Evolutionary conservation across 768 basidiomycete species (phyloP), one percentile per base, ranked within the genome.

Genomic region (Tremella yokohamensis): DNA sequence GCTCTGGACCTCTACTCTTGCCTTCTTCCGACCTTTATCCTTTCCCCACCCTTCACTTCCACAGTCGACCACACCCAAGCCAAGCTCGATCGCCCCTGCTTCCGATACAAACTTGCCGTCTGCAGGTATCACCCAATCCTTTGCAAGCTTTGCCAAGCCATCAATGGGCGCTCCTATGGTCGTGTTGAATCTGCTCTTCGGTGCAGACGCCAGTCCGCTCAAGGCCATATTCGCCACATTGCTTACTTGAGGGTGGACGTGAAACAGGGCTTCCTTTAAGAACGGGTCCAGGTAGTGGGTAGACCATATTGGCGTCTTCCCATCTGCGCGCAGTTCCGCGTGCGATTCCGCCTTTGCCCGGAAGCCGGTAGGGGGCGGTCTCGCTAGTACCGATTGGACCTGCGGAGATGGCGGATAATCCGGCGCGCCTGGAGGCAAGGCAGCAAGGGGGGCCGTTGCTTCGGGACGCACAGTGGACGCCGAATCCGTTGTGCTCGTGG

Each of bases 161-260:
- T 70, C 71, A n/a, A 73, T 66, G 2, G 69, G 66, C n/a, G 71
- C 66, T 2, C 66, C 66, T 3, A 61, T 63, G n/a, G 67, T 65
- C 16, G 51, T 26, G 40, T 69, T 62, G 48, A 60, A 69, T 6
- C 39, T 49, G 22, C 44, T 58, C 49, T 67, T 70, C 8, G 58
- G 60, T 7, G 65, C 68, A 20, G 47, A 42, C 7, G 65, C 47
- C 8, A 69, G 34, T 12, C 60, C 60, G 3, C 64, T 64, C 24
- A 70, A 49, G 24, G 69, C 71, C 18, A 62, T 56, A 53, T 66
- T 67, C 37, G 67, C 53, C 3, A 62, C 44, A 37, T 65, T 65
- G 4, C 68, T 61, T 1, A 72, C 59, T 51, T 64, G 61, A 19
- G 60, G 65, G 0, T 68, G 68, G 12, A 72, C 56, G 16, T 60